Conservation (phyloP, 352 stramenopile species). For the Phytophthora meadii region DNA sequence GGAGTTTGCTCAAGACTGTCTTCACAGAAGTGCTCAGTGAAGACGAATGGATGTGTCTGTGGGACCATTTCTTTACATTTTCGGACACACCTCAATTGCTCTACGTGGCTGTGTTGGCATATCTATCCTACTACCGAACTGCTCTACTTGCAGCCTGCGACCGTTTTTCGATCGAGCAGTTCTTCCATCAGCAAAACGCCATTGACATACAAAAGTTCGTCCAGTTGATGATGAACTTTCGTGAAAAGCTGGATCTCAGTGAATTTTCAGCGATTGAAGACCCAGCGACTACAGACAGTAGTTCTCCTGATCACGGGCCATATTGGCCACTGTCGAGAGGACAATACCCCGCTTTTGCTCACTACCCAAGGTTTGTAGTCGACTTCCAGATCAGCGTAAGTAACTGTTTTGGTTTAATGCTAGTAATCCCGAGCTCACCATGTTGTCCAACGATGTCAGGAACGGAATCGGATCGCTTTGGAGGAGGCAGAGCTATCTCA, state of each 20-base stretch:
- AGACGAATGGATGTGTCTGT: conserved; percentile 89
- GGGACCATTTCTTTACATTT: conserved; percentile 88
- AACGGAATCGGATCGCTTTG: conserved; percentile 82
- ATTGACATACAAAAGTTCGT: conserved; percentile 79
- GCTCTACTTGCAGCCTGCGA: conserved; percentile 64
- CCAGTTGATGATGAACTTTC: conserved; percentile 69
- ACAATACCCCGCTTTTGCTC: conserved; percentile 83
- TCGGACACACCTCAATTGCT: conserved; percentile 69
- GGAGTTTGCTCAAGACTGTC: conserved; percentile 87
- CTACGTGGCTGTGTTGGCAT: conserved; percentile 73
- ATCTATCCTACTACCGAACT: conserved; percentile 73
- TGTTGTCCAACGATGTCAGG: conserved; percentile 42
- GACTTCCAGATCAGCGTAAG: conserved; percentile 88
- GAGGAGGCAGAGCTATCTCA: conserved; percentile 72
- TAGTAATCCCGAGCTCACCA: conserved; percentile 1
- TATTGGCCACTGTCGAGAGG: conserved; percentile 71
- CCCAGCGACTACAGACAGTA: background rate
- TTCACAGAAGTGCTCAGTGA: conserved; percentile 91
- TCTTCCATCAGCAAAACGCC: conserved; percentile 88
- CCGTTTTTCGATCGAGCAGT: conserved; percentile 76
- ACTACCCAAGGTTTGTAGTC: conserved; percentile 82
- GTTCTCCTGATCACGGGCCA: conserved; percentile 1
- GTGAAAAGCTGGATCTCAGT: conserved; percentile 45
- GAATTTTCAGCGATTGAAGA: conserved; percentile 35
- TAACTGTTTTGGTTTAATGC: conserved; percentile 12